Evolutionary conservation across 2,329 filamentous ascomycete genomes (phyloP).

Genomic region (Fusarium graminum): DNA sequence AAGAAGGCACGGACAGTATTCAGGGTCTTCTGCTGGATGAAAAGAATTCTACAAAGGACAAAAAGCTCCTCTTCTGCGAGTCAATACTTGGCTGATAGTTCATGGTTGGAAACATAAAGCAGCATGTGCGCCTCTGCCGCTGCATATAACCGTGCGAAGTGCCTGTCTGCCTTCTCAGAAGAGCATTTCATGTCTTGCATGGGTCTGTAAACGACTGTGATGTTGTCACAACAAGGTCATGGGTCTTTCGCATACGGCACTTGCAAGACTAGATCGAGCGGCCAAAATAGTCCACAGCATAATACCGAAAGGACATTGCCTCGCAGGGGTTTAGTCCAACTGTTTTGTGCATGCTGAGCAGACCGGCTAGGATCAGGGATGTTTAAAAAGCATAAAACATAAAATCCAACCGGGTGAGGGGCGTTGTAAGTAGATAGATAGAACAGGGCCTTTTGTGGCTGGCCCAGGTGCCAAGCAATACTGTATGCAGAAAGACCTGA

Average conservation of each 20-base stretch:
- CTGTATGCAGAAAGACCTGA: constrained; percentile 18
- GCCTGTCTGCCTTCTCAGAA: constrained; percentile 9
- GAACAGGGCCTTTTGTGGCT: constrained; percentile 36
- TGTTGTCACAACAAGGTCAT: constrained; percentile 29
- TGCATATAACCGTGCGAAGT: constrained; percentile 26
- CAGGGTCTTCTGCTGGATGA: not conserved
- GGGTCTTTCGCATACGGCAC: constrained; percentile 22
- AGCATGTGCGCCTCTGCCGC: constrained; percentile 26
- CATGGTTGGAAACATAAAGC: constrained; percentile 17
- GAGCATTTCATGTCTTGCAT: constrained; percentile 6
- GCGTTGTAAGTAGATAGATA: constrained; percentile 15
- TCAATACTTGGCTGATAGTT: constrained; percentile 15
- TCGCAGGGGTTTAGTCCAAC: constrained; percentile 22
- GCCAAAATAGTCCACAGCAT: constrained; percentile 13
- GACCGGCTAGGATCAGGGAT: constrained; percentile 31
- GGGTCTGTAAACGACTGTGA: constrained; percentile 6
- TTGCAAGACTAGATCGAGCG: constrained; percentile 21
- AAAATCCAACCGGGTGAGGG: constrained; percentile 41
- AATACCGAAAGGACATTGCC: constrained; percentile 27
- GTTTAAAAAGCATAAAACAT: constrained; percentile 35
- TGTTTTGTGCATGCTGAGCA: constrained; percentile 30
- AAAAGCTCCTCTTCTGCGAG: not conserved
- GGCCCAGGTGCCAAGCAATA: constrained; percentile 19
- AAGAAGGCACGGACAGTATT: not conserved
- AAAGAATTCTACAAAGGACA: not conserved